Conservation (phyloP, 768 basidiomycete species). For the Brasilioporus rufonigricans region DNA sequence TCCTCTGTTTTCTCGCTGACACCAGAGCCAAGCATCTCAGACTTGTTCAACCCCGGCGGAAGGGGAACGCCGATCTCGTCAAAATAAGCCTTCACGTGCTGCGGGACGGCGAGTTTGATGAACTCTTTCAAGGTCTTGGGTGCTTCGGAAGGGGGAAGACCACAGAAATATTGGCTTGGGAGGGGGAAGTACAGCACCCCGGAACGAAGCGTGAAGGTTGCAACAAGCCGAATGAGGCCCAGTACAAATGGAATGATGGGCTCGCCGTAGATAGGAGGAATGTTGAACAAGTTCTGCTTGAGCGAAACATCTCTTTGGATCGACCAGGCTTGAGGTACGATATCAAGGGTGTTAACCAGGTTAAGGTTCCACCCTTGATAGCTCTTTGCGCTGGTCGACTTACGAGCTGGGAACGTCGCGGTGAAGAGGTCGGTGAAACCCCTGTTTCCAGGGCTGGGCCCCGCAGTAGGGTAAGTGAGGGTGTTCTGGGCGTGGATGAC, state of each 20-base stretch:
- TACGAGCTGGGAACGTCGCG: not conserved
- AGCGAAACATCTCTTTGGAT: not conserved
- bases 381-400: not conserved
- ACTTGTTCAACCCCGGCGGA: not conserved
- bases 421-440: slow-evolving; percentile 4
- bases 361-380: slow-evolving; percentile 19
- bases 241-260: no score
- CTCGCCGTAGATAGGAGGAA: slow-evolving; percentile 9
- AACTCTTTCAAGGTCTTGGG: not conserved
- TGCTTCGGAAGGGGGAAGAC: not conserved
- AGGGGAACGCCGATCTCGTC: not conserved
- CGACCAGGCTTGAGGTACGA: slow-evolving; percentile 16
- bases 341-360: slow-evolving; percentile 13
- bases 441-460: slow-evolving; percentile 11
- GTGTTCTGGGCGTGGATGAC: slow-evolving; percentile 37
- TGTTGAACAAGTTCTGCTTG: slow-evolving; percentile 16
- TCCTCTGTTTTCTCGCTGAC: not conserved
- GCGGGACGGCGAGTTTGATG: not conserved
- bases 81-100: not conserved
- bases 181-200: slow-evolving; percentile 6
- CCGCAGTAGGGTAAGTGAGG: slow-evolving; percentile 10
- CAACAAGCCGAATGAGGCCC: not conserved
- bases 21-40: not conserved
- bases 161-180: slow-evolving; percentile 2
- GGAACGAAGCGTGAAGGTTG: not conserved